Base-by-base conservation (phyloP, 345 rosid genomes). In the Abelmoschus esculentus region DNA sequence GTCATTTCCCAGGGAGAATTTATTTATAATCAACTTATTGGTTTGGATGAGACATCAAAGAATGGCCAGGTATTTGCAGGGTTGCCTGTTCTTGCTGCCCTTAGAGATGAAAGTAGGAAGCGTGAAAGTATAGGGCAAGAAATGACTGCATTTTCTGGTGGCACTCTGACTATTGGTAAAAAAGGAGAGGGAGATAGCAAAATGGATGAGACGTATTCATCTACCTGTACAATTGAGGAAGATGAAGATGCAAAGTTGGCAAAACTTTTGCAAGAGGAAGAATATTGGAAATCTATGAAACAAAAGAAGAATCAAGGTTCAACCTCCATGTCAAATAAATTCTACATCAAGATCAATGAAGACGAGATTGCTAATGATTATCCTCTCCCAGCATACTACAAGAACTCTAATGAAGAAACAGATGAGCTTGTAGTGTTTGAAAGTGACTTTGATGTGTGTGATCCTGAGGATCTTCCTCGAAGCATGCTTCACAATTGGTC, bases 291-390 rank as follows among this genome's bases (percentile, higher is more conserved):
- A 10, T 78, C 90, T 8, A 76, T 78, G 83, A 84, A 72, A 74
- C 84, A 86, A 31, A 85, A 79, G 58, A 87, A 70, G 78, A 78
- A 71, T 52, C 76, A 61, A 36, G 77, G 78, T 58, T 66, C 86
- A 61, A 79, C 72, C 77, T 75, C 87, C 75, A 61, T 74, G 66
- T 77, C 90, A 7, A 85, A 80, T 61, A 81, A 77, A 13, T 67
- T 76, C 70, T 87, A 87, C 75, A 83, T 90, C 38, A 93, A 87
- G 73, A 90, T 91, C 67, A 82, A 88, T 70, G 98, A 93, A 72
- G 93, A 91, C 70, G 93, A 93, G 64, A 85, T 90, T 74, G 93
- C 92, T 7, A 76, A 79, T 70, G 97, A 93, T 72, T 93, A 93
- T 70, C 98, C 97, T 49, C 81, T 89, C n/a, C 98, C 98, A 22